Evolutionary conservation across 805 yeast species (phyloP), one percentile per base, ranked within the genome.

Genomic region (Tetrapisispora namnaoensis): DNA sequence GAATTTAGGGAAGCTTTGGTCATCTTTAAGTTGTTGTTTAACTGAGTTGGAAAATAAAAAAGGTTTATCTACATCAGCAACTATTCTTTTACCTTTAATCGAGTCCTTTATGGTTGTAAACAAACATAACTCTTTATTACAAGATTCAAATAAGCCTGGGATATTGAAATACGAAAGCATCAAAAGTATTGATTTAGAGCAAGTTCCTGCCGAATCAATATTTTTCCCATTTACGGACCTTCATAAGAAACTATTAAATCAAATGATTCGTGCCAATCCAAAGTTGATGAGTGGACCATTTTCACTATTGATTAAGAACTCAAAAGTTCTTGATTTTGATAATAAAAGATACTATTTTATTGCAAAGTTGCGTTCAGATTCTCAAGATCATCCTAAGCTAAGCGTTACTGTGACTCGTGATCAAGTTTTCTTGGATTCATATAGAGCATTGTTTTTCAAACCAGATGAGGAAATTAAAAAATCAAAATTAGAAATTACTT

Each of bases 71-170:
- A 79, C 80, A 42, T 78, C 87, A 42, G 89, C 95, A 0, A 83
- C 95, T 1, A 83, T 86, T 1, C 67, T 90, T 22, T 70, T 91
- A 22, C 97, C 98, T 0, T 66, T 89, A 52, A 87, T 91, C 52
- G 99, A 91, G 63, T 82, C 96, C 0, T 71, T 93, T 49, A 88
- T 93, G 95, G 95, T 91, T 45, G 93, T 93, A n/a, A 89, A 96
- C 67, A 90, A 90, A 60, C 95, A 86, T 59, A 79, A 87, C 55
- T 34, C 42, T 3, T 37, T 46, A 13, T 58, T 83, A 77, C 46
- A 67, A 74, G 49, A 82, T 72, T 53, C 47, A 14, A 69, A 73
- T 8, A 75, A 77, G 49, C 86, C 79, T 49, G 67, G 53, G 11
- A 27, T 65, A 6, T 57, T 76, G 50, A 82, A 79, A 57, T 84